Percentiles rank a stretch among this genome's conserved stretches.
Conservation (phyloP, 1,139 yeast genomes). For the Taphrina betulina region DNA sequence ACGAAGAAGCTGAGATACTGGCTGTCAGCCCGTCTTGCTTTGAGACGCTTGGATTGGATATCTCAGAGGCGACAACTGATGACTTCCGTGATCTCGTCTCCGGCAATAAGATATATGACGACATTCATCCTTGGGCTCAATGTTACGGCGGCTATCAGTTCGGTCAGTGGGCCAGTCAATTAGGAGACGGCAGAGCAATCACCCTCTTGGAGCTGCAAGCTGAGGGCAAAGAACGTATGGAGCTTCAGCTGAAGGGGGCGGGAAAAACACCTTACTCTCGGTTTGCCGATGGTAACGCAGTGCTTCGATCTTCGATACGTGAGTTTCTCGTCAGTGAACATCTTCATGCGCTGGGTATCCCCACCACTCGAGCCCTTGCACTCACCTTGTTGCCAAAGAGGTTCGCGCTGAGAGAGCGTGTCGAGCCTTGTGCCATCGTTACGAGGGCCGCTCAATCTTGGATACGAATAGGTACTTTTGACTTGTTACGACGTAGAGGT, state of each 20-base stretch:
- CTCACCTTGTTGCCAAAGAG: constrained; percentile 71
- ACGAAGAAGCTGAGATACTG: constrained; percentile 56
- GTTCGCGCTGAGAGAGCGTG: constrained; percentile 64
- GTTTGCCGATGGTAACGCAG: constrained; percentile 97
- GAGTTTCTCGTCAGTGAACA: constrained; percentile 87
- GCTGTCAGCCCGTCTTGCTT: constrained; percentile 64
- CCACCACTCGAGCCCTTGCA: constrained; percentile 80
- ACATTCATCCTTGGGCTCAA: constrained; percentile 75
- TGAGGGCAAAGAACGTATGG: constrained; percentile 50
- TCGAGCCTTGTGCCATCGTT: constrained; percentile 81
- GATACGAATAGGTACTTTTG: constrained; percentile 90
- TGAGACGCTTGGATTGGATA: constrained; percentile 57
- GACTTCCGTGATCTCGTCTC: constrained; percentile 59
- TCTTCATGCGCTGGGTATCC: constrained; percentile 75
- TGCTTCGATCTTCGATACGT: constrained; percentile 77
- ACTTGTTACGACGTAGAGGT: constrained; percentile 71
- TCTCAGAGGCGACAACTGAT: constrained; percentile 47
- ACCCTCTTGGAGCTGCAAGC: constrained; percentile 69
- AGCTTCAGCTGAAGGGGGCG: constrained; percentile 79
- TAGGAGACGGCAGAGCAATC: constrained; percentile 92
- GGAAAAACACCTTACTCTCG: constrained; percentile 90
- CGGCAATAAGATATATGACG: constrained; percentile 55
- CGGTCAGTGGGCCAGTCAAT: constrained; percentile 94
- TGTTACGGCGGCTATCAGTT: constrained; percentile 97
- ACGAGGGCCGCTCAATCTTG: constrained; percentile 81